Conservation (phyloP, 768 basidiomycete genomes). For the Tricholoma furcatifolium region DNA sequence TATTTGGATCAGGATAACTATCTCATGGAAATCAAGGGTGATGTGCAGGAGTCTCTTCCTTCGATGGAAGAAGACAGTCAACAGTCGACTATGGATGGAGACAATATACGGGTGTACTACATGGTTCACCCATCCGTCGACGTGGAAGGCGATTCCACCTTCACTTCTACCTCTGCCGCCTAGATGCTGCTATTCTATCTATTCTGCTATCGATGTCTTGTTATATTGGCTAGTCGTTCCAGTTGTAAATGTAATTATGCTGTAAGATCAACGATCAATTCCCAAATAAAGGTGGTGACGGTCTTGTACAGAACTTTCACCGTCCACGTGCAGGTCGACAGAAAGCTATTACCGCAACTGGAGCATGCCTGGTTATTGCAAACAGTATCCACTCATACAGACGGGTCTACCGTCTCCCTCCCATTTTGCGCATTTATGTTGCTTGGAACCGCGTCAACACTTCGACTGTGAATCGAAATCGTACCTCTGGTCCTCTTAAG, state of each 20-base stretch:
- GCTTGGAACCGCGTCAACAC: not conserved
- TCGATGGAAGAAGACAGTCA: constrained; percentile 62
- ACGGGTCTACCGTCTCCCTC: not conserved
- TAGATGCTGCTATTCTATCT: constrained; percentile 1
- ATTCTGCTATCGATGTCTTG: not conserved
- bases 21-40: constrained; percentile 79
- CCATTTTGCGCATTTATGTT: constrained; percentile 5
- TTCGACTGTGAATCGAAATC: not conserved
- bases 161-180: constrained; percentile 31
- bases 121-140: constrained; percentile 92
- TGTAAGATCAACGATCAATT: constrained; percentile 5
- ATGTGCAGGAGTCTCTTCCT: constrained; percentile 76
- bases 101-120: constrained; percentile 73
- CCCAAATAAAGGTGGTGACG: constrained; percentile 1
- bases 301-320: constrained; percentile 2
- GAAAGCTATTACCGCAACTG: not conserved
- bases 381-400: not conserved
- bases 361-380: not conserved
- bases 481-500: not conserved
- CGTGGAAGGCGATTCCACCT: constrained; percentile 51
- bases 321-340: constrained; percentile 3
- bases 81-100: constrained; percentile 49
- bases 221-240: not conserved
- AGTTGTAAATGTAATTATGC: constrained; percentile 4
- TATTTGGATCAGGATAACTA: constrained; percentile 67